Base-by-base conservation (phyloP, 2,329 filamentous ascomycete species). In the Alternaria ventricosa region DNA sequence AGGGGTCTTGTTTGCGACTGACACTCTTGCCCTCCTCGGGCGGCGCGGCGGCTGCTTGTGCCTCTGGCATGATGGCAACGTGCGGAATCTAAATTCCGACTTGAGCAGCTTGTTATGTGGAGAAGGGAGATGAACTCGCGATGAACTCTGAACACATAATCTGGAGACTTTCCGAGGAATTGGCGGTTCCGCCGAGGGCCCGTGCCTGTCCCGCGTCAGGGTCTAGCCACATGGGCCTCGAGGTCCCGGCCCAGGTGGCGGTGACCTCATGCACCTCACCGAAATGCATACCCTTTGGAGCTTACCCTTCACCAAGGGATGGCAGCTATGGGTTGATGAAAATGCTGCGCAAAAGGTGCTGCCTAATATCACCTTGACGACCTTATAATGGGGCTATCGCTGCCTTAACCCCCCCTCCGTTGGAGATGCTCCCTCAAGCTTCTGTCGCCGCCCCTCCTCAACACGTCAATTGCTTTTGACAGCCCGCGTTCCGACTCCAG, bases 41-140 rank as follows among this genome's bases (percentile, higher is more conserved):
- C 55, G 65, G 60, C 36, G 61, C 54, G 36, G 65, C 64, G 28
- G 64, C 58, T 63, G 65, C 62, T 61, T 64, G 70, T 72, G 63
- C 71, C 70, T 77, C 73, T 20, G 77, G 68, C 76, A 79, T 79
- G 57, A 43, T 69, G 67, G 65, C 64, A 50, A 59, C 55, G 46
- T 68, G 59, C 47, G 57, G 55, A 66, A 50, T 53, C 51, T 23
- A 13, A 56, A 51, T 62, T 66, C 67, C 64, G 58, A 50, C 45
- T 51, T 43, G 54, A 50, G 60, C 45, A 57, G 55, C 60, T 46
- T 61, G 51, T 64, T 63, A 49, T 56, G 27, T 60, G 55, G 28
- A 47, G 36, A 41, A 20, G 61, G 51, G 36, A 25, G 50, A 25
- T 30, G 20, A 15, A 41, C 27, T 46, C 20, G 54, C 43, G 57